Percentiles rank a stretch among this genome's conserved stretches.
phyloP scores from a whole-genome alignment of 2,329 filamentous ascomycete genomes.

The Escovopsis weberi region DNA sequence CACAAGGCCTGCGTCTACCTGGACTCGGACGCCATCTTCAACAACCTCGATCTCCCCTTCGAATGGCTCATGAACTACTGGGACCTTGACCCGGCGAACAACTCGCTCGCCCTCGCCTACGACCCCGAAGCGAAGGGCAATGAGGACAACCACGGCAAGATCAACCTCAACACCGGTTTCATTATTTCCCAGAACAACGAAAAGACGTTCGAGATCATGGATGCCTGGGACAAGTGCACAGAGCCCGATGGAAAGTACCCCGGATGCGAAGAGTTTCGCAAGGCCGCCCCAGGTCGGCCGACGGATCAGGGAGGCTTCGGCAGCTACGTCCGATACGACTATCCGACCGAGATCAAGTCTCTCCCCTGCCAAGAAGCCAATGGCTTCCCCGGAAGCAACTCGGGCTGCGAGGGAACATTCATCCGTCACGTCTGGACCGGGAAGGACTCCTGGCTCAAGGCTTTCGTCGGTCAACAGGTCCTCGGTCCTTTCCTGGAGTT shows the following conservation, averaged over 20 bases:
- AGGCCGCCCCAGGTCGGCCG: constrained; percentile 21
- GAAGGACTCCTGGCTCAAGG: constrained; percentile 25
- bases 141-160: constrained; percentile 23
- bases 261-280: constrained; percentile 24
- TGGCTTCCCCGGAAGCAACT: constrained; percentile 24
- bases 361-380: constrained; percentile 29
- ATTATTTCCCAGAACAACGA: constrained; percentile 37
- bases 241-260: constrained; percentile 23
- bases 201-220: constrained; percentile 31
- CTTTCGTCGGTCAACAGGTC: constrained; percentile 22
- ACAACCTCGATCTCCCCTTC: constrained; percentile 27
- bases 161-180: constrained; percentile 38
- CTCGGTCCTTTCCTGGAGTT: constrained; percentile 21
- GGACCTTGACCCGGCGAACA: constrained; percentile 23
- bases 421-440: constrained; percentile 30
- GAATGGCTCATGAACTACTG: constrained; percentile 35
- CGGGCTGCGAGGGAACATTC: constrained; percentile 25
- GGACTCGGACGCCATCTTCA: constrained; percentile 31
- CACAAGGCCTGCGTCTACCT: constrained; percentile 29
- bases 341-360: constrained; percentile 23
- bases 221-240: constrained; percentile 31
- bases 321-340: constrained; percentile 28
- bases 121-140: constrained; percentile 25
- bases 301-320: constrained; percentile 31
- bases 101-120: constrained; percentile 27